Evolutionary conservation across 345 rosid genomes (phyloP), one percentile per base, ranked within the genome.

Genomic region (Salix koriyanagi): DNA sequence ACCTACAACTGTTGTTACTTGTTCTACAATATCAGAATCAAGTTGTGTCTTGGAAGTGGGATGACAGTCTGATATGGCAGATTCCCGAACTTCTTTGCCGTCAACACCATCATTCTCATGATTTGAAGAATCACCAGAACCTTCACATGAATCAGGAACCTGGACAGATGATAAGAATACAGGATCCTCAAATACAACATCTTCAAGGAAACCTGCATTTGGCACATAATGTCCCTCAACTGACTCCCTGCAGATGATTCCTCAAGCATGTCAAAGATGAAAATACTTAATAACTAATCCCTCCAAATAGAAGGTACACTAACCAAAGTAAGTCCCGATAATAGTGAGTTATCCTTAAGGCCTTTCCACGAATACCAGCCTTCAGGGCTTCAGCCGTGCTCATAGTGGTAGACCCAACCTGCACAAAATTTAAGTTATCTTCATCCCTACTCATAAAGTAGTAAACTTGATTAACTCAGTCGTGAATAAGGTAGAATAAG

Each of bases 341-440:
- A 79, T 87, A 86, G 81, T 95, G 99, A 69, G 88, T 82, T 54
- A 95, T 88, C 80, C 94, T 88, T 71, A 95, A 85, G 78, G 97
- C 99, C 83, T 93, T 95, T 72, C 99, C 99, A 61, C 97, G 96
- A 82, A 93, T 83, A 72, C 94, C 96, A 48, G 97, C 99, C 71
- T 91, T 95, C 42, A 89, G 32, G 8, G 97, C 98, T 77, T 91
- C 98, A 25, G 76, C 60, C 44, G 92, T 90, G 80, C 89, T 91
- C 96, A 95, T 89, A 37, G 96, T 89, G 36, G 98, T 93, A 72
- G 85, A 86, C 6, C 99, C 99, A 79, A 95, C 98, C 99, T 95
- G 74, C 79, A 83, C 37, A 76, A 65, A 67, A 48, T 30, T 48
- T 46, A 4, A 44, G 44, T 44, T 44, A 12, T 44, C 73, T 42